A percentile compares a stretch with the other conserved stretches of the same genome.
Evolutionary conservation across 345 rosid species (phyloP).

Genomic region (Psidium friedrichsthalianum): DNA sequence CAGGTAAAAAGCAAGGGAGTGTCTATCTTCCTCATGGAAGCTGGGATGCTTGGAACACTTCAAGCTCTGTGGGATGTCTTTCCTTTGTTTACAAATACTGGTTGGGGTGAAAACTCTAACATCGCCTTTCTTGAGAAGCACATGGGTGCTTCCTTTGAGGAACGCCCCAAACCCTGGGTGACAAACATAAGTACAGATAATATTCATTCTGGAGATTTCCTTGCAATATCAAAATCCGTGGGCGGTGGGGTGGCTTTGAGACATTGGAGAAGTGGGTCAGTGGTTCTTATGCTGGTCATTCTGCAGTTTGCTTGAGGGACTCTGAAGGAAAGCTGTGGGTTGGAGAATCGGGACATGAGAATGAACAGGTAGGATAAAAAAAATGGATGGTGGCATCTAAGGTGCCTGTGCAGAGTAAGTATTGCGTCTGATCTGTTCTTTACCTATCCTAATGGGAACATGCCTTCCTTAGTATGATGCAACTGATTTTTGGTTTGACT

Average conservation of each 20-base stretch:
- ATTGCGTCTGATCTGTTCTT: background rate
- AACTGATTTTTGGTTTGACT: background rate
- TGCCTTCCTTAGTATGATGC: background rate
- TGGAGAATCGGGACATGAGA: conserved; percentile 93
- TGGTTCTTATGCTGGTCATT: conserved; percentile 95
- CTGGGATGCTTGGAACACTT: conserved; percentile 95
- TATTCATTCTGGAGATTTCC: conserved; percentile 85
- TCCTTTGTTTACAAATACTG: conserved; percentile 89
- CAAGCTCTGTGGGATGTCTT: conserved; percentile 91
- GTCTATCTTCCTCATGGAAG: conserved; percentile 95
- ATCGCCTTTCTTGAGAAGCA: conserved; percentile 74
- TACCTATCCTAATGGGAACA: background rate
- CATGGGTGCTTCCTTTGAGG: conserved; percentile 69
- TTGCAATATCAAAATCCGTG: conserved; percentile 62
- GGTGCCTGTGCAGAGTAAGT: background rate
- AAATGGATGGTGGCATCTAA: background rate
- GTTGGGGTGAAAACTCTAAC: conserved; percentile 95
- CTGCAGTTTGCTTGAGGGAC: conserved; percentile 86
- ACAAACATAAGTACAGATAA: conserved; percentile 42
- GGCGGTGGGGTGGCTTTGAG: conserved; percentile 64
- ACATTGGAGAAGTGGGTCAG: conserved; percentile 98
- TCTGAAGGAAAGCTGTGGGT: conserved; percentile 92
- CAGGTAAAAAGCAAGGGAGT: conserved; percentile 86
- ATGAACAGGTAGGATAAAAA: conserved; percentile 50
- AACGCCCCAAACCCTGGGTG: conserved; percentile 41